Evolutionary conservation across 257 asterid species (phyloP).

Genomic region (Lycium barbarum): DNA sequence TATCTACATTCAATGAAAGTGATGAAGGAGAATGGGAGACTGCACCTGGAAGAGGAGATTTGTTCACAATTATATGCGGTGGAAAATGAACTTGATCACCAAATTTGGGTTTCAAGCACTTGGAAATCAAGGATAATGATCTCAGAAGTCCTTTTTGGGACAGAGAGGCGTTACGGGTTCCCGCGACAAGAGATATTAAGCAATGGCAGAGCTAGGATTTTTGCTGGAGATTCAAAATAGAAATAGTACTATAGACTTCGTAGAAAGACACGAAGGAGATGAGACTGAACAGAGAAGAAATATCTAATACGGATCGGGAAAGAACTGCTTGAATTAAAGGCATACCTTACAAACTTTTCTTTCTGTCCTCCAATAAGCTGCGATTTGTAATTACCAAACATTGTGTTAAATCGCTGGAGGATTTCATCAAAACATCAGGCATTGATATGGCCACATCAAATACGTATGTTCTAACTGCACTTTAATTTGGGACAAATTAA

Average conservation of each 20-base stretch:
- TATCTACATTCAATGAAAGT: too few relatives aligned
- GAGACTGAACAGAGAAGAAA: neutral
- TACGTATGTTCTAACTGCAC: neutral
- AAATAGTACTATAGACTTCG: too few relatives aligned
- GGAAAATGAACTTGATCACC: too few relatives aligned
- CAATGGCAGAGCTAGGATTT: too few relatives aligned
- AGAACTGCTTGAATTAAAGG: neutral
- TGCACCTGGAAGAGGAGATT: too few relatives aligned
- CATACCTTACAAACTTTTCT: conserved; percentile 85
- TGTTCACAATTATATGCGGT: too few relatives aligned
- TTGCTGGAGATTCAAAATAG: too few relatives aligned
- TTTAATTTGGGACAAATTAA: neutral
- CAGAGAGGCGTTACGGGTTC: neutral
- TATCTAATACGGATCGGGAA: neutral
- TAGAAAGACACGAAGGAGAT: neutral
- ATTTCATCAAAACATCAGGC: conserved; percentile 33
- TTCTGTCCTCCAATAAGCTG: conserved; percentile 78
- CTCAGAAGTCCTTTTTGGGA: neutral
- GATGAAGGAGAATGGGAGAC: too few relatives aligned
- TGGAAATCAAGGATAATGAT: neutral
- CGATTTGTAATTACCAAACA: conserved; percentile 69
- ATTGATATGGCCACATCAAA: conserved; percentile 22
- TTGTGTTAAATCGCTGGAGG: conserved; percentile 39
- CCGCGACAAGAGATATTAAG: too few relatives aligned
- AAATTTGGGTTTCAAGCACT: too few relatives aligned